Conservation (phyloP, 441 rosid genomes). For the Euphorbia schlechtendalii region DNA sequence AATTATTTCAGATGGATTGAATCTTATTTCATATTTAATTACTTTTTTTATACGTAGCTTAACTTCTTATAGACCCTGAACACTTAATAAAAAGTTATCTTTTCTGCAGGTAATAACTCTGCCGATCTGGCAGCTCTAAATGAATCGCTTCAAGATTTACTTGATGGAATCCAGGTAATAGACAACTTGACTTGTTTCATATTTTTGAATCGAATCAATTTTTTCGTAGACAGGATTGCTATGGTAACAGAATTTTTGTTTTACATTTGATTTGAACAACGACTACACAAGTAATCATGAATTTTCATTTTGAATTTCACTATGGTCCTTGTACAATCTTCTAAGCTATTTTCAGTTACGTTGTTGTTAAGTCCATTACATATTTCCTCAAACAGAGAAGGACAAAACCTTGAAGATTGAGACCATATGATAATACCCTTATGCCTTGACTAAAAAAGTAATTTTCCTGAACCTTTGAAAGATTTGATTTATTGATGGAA, state of each 20-base stretch:
- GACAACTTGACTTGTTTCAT: conserved; percentile 6
- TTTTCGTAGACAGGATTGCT: background rate
- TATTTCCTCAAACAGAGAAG: background rate
- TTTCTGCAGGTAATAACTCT: conserved; percentile 55
- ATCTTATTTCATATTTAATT: conserved; percentile 15
- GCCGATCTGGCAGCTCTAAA: conserved; percentile 48
- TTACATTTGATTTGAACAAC: background rate
- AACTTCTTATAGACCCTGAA: conserved; percentile 14
- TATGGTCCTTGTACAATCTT: background rate
- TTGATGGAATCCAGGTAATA: conserved; percentile 91
- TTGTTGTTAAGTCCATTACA: background rate
- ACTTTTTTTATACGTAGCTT: conserved; percentile 10
- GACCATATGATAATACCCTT: background rate
- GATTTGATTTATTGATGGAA: background rate
- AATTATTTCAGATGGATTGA: conserved; percentile 20
- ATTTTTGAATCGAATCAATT: background rate
- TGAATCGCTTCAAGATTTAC: conserved; percentile 95
- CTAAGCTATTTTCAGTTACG: background rate
- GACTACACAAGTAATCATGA: background rate
- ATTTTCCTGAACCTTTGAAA: background rate
- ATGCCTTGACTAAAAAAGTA: background rate
- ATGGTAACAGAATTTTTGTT: background rate
- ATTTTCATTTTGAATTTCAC: background rate
- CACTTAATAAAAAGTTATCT: conserved; percentile 14
- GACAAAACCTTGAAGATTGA: background rate